Conservation (phyloP, 495 filamentous ascomycete species). For the Penicillium tannophilum region DNA sequence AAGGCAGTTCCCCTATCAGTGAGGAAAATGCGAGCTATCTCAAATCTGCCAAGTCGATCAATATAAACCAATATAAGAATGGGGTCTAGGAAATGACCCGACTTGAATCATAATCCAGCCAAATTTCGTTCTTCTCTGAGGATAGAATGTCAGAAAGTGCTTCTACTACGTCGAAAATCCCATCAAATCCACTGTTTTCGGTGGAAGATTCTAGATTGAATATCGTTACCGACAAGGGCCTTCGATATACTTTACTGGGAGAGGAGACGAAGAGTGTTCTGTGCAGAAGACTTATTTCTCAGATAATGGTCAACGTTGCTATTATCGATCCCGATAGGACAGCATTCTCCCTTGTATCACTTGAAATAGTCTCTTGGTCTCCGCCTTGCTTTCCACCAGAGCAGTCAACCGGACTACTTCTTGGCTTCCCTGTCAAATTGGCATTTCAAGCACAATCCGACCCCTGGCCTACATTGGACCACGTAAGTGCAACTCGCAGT, state of each 20-base stretch:
- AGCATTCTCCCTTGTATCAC: conserved; percentile 11
- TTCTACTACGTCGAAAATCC: conserved; percentile 3
- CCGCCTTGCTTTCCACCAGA: conserved; percentile 4
- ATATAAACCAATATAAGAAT: conserved; percentile 7
- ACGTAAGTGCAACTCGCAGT: not conserved
- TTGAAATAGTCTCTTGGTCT: no score
- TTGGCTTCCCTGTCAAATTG: conserved; percentile 11
- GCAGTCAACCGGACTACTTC: conserved; percentile 15
- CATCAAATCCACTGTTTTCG: not conserved
- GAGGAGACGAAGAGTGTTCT: not conserved
- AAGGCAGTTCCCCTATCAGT: not conserved
- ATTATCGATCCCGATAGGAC: conserved; percentile 2
- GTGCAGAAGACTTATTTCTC: conserved; percentile 9
- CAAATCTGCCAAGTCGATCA: conserved; percentile 9
- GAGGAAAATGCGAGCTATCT: conserved; percentile 12
- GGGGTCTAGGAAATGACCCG: conserved; percentile 3
- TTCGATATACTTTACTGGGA: not conserved
- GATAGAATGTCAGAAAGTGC: not conserved
- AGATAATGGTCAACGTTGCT: conserved; percentile 13
- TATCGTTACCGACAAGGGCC: no score
- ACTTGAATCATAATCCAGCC: conserved; percentile 4
- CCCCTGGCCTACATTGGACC: conserved; percentile 14
- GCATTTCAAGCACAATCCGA: not conserved
- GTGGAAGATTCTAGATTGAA: no score
- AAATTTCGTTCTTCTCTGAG: conserved; percentile 2